Evolutionary conservation across 202 grass and related monocot genomes (phyloP).

Genomic region (Setaria viridis): DNA sequence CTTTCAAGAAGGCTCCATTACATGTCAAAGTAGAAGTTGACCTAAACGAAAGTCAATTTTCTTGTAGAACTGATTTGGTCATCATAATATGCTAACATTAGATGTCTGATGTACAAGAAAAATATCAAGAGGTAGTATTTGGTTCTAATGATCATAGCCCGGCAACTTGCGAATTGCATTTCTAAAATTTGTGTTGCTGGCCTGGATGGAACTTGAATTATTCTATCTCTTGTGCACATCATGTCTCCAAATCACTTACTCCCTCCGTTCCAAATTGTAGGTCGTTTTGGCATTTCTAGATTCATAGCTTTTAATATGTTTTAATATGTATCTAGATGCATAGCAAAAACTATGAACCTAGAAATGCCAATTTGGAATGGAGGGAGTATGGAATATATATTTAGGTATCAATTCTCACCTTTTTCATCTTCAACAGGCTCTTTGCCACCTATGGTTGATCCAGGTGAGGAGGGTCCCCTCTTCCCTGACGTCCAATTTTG

Average conservation of each 20-base stretch:
- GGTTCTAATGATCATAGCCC: background rate
- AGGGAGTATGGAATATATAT: background rate
- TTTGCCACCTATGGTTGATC: constrained; percentile 67
- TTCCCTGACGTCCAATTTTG: constrained; percentile 94
- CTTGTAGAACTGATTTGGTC: background rate
- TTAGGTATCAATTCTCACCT: constrained; percentile 21
- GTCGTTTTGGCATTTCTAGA: too few species aligned
- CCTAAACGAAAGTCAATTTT: background rate
- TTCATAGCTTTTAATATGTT: too few species aligned
- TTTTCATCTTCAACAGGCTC: constrained; percentile 56
- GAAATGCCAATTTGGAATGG: too few species aligned
- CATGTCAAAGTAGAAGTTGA: background rate
- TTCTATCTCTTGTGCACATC: background rate
- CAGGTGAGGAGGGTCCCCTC: constrained; percentile 49
- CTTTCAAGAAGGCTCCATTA: background rate
- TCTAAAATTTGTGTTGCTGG: background rate
- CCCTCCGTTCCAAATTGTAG: too few species aligned
- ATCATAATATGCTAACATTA: constrained; percentile 4
- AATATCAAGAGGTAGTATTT: background rate
- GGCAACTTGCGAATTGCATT: background rate
- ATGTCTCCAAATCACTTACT: background rate
- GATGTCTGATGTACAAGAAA: background rate
- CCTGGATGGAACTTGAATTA: background rate
- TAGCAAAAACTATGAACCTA: too few species aligned
- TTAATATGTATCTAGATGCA: too few species aligned